Evolutionary conservation across 2,329 filamentous ascomycete genomes (phyloP), one percentile per base, ranked within the genome.

Genomic region (Monilinia laxa): DNA sequence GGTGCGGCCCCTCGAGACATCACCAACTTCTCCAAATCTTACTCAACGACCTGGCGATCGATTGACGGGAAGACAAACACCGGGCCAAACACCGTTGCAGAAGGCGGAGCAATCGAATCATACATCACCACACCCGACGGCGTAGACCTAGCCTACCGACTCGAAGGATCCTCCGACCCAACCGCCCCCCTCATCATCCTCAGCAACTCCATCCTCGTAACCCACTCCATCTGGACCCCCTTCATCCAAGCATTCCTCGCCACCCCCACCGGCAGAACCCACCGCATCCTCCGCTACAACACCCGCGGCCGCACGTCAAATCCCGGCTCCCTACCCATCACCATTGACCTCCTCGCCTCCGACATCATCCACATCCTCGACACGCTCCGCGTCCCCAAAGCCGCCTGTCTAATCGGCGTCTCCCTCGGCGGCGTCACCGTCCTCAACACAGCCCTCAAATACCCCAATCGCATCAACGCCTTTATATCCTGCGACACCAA

Each of bases 401-500:
- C 90, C 0, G 85, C 89, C 45, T 82, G 85, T 0, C 80, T 94
- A 0, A 80, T 95, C 25, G 92, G 92, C 25, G 92, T 96, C 4
- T 91, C 88, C 47, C 87, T 95, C 76, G 92, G 92, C 70, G 92
- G 92, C 63, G 91, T 89, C 2, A 95, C 92, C 1, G 83, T 88
- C 0, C 83, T 95, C 60, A 88, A 90, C 75, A 87, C 90, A 62
- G 89, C 90, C 0, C 84, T 96, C 62, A 82, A 82, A 52, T 83
- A 91, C 72, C 88, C 90, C 0, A 70, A 79, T 1, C 82, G 85
- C 54, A 78, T 92, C 18, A 76, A 73, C 1, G 81, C 81, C 9
- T 90, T 93, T 76, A 81, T 94, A 28, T 84, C 88, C 4, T 93
- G 91, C 77, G 91, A 95, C 77, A 96, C 92, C 75, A 94, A 93